Base-by-base conservation (phyloP, 1,284 basidiomycete species). In the Marasmius oreades region DNA sequence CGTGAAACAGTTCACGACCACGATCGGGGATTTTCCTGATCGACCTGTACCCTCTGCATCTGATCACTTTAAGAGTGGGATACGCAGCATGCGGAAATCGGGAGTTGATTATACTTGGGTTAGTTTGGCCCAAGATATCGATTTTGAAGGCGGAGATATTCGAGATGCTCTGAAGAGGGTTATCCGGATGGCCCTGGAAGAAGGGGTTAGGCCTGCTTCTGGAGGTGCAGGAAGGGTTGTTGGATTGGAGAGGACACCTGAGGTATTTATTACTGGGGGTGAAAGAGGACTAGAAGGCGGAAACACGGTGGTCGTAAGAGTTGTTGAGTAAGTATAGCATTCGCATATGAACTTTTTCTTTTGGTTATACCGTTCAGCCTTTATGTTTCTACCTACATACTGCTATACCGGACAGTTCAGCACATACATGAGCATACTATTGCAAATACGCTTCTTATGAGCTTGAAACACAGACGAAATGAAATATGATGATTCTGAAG, bases 111-210 rank as follows among this genome's bases (percentile, higher is more conserved):
- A 92, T 69, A 80, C 84, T 20, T 92, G 88, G 88, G 80, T 91
- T 18, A 85, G 80, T 64, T 73, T 83, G 44, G 80, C 81, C 24
- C 85, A 86, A 52, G 89, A 91, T 66, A 81, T 91, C 33, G 89
- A 92, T 68, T 86, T 82, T 77, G 86, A 90, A 63, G 90, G 90
- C n/a, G 77, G 82, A 58, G 85, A 89, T 67, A 77, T 91, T 43
- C 73, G 82, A 10, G 85, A 88, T 61, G 81, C 80, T 51, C 68
- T 92, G 26, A 79, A 72, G n/a, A 78, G 76, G 10, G 77, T 88
- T 24, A 61, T 87, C 54, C 73, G 73, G 43, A 74, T 85, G 66
- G 80, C 77, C 20, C 57, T 76, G 48, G 72, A 77, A 52, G 72
- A 74, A 39, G 72, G 72, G 2, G 66, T 82, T 26, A 67, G 74